Percentiles rank a stretch among this genome's conserved stretches.
phyloP scores from a whole-genome alignment of 2,329 filamentous ascomycete genomes.

The Fusarium mangiferae region DNA sequence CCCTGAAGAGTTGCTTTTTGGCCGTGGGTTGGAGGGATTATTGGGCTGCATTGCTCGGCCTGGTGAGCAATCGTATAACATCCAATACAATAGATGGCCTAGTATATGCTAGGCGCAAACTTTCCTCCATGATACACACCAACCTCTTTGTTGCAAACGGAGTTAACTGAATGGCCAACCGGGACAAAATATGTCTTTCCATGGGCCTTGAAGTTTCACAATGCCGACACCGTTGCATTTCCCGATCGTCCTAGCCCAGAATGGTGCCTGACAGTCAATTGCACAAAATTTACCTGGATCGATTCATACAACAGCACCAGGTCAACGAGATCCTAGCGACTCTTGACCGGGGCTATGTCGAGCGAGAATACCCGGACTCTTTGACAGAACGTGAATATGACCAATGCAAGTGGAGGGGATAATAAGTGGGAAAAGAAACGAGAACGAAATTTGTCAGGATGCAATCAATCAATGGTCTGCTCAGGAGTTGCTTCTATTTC shows the following conservation, averaged over 20 bases:
- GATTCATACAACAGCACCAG: background rate
- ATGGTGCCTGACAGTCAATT: background rate
- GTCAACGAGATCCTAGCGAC: background rate
- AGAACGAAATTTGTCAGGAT: conserved; percentile 9
- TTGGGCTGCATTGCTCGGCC: conserved; percentile 13
- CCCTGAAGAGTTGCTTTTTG: conserved; percentile 31
- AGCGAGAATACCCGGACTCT: background rate
- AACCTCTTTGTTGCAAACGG: background rate
- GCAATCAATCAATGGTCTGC: background rate
- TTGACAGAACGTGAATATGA: background rate
- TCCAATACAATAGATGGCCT: conserved; percentile 1
- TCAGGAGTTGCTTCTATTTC: conserved; percentile 8
- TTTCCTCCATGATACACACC: conserved; percentile 15
- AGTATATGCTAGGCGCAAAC: conserved; percentile 8
- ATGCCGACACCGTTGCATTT: conserved; percentile 13
- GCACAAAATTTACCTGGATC: background rate
- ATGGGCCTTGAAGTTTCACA: conserved; percentile 16
- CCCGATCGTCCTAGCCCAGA: conserved; percentile 15
- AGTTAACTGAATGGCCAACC: background rate
- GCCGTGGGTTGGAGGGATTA: conserved; percentile 11
- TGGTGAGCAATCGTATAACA: conserved; percentile 3
- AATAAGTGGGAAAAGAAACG: conserved; percentile 1
- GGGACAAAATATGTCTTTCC: conserved; percentile 1
- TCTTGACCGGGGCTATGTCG: background rate
- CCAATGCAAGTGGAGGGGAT: background rate